Evolutionary conservation across 2,329 filamentous ascomycete genomes (phyloP).

Genomic region (Thermothelomyces thermophilus): DNA sequence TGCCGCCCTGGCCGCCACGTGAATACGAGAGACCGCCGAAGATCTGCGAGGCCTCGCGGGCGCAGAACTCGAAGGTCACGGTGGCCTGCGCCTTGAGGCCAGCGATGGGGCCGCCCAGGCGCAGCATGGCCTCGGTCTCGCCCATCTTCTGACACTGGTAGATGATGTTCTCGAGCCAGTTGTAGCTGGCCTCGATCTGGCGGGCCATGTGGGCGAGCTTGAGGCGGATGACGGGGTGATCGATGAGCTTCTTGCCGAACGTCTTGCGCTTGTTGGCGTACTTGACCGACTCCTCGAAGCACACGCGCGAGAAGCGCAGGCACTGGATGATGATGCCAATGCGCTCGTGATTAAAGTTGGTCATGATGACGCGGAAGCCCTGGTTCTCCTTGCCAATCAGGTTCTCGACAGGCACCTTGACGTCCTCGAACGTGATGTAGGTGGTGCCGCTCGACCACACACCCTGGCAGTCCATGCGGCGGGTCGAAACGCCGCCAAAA

Average conservation of each 20-base stretch:
- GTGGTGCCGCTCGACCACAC: constrained; percentile 94
- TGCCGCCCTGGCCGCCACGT: constrained; percentile 87
- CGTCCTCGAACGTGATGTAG: constrained; percentile 97
- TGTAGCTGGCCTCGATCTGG: constrained; percentile 94
- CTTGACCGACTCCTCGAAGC: constrained; percentile 93
- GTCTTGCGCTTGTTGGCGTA: constrained; percentile 96
- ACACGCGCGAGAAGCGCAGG: constrained; percentile 89
- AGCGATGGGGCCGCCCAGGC: constrained; percentile 90
- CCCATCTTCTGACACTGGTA: constrained; percentile 91
- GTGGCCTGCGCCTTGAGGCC: constrained; percentile 91
- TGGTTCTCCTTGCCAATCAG: constrained; percentile 96
- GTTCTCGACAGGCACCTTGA: constrained; percentile 99
- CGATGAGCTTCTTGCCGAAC: constrained; percentile 93
- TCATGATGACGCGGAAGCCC: constrained; percentile 99
- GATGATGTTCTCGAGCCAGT: constrained; percentile 93
- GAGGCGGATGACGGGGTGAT: constrained; percentile 94
- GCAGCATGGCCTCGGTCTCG: constrained; percentile 91
- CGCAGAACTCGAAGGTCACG: constrained; percentile 95
- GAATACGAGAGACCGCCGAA: constrained; percentile 92
- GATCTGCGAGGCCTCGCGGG: constrained; percentile 92
- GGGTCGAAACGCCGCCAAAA: constrained; percentile 77
- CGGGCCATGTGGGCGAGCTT: constrained; percentile 98
- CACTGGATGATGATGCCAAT: constrained; percentile 98
- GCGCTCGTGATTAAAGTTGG: constrained; percentile 99
- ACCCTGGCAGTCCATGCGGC: constrained; percentile 97